Evolutionary conservation across 495 filamentous ascomycete species (phyloP), one percentile per base, ranked within the genome.

Genomic region (Penicillium dipodomyicola): DNA sequence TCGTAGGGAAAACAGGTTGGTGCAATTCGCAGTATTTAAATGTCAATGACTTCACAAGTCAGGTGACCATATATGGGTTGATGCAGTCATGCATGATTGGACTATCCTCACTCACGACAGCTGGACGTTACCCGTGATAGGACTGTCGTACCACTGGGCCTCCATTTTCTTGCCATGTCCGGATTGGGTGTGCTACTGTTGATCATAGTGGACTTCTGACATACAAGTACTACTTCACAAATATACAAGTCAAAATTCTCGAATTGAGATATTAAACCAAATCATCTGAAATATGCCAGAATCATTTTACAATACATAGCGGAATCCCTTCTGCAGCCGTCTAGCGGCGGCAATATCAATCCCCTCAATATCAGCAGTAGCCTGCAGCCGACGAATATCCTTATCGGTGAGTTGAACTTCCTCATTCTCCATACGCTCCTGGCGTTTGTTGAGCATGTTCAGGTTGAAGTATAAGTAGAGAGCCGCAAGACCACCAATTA

Each of bases 291-390:
- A 49, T 0, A 2, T 6, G 37, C 4, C 19, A 39, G 2, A 15
- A 41, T 44, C 41, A 4, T 12, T 27, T 20, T 64, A 76, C 25
- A 72, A 46, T 53, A 75, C 68, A 67, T 74, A 82, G 33, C 78
- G 70, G 67, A 77, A 81, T 27, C 77, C 77, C 67, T 77, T 77
- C 58, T 80, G 76, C 60, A 75, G 57, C 51, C 65, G 65, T 15
- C 79, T 63, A 32, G 77, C 78, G 6, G 70, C 68, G 0, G 69
- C 74, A 60, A 81, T 53, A 50, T 79, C 77, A 57, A 79, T 77
- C 0, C 74, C 77, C 60, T 82, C 78, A 27, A 73, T 49, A 32
- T 77, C 77, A 7, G 78, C 79, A 15, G 78, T 78, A 45, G 68
- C 64, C 65, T 77, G 67, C 66, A 82, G 56, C 41, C 69, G 64